Percentiles rank a stretch among this genome's conserved stretches.
phyloP scores from a whole-genome alignment of 2,329 filamentous ascomycete species.

The Trichoderma aggressivum region DNA sequence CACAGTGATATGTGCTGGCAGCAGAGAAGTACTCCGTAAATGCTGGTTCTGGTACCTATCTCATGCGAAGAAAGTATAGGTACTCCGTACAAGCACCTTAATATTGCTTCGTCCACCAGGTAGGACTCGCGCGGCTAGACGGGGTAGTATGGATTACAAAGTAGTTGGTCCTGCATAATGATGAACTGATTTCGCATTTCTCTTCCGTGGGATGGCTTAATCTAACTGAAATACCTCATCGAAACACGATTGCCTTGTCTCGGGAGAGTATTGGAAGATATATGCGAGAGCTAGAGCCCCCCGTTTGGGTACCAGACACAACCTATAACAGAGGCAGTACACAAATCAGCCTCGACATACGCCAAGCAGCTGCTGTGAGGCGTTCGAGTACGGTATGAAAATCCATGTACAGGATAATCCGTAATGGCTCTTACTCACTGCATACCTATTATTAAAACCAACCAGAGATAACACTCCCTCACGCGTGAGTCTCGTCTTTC shows the following conservation, averaged over 20 bases:
- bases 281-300: neutral
- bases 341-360: neutral
- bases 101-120: neutral
- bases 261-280: neutral
- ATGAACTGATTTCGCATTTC: constrained; percentile 6
- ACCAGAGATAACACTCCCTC: neutral
- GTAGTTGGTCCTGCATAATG: neutral
- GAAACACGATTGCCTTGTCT: neutral
- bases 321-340: neutral
- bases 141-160: neutral
- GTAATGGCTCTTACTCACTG: neutral
- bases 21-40: neutral
- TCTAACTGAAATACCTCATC: constrained; percentile 12
- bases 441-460: neutral
- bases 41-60: neutral
- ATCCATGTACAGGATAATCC: neutral
- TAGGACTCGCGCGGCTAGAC: neutral
- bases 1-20: neutral
- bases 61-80: neutral
- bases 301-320: neutral
- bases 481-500: neutral
- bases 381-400: neutral
- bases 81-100: neutral
- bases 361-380: neutral
- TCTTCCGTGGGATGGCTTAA: neutral